Conservation (phyloP, 768 basidiomycete species). For the Russula sp. region DNA sequence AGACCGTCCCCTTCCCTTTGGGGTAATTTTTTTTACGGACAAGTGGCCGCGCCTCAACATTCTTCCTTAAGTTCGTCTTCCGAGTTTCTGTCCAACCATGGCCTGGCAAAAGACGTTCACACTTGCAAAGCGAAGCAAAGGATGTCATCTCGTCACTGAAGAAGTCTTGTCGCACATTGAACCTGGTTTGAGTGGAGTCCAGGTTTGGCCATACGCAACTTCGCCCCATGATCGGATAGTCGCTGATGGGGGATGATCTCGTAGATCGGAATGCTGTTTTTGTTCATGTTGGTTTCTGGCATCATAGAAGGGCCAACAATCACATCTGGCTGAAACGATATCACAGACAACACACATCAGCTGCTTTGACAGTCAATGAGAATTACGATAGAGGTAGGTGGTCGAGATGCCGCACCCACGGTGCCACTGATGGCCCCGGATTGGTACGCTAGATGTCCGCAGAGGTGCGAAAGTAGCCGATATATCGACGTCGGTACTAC, state of each 20-base stretch:
- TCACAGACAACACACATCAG: slow-evolving; percentile 68
- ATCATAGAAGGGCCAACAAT: neutral
- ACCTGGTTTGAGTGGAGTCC: slow-evolving; percentile 59
- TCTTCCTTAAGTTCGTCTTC: too few species aligned
- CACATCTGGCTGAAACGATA: neutral
- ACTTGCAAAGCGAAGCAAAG: slow-evolving; percentile 46
- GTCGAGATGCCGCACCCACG: neutral
- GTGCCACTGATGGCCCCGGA: neutral
- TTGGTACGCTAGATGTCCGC: slow-evolving; percentile 35
- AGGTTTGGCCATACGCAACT: slow-evolving; percentile 37
- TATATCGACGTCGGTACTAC: slow-evolving; percentile 24
- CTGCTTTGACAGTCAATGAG: slow-evolving; percentile 80
- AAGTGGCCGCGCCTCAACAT: neutral
- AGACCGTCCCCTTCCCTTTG: neutral
- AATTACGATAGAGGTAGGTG: slow-evolving; percentile 71
- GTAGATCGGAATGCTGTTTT: slow-evolving; percentile 80
- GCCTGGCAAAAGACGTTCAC: slow-evolving; percentile 87
- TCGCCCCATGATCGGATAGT: neutral
- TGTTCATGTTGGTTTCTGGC: slow-evolving; percentile 64
- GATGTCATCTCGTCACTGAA: slow-evolving; percentile 81
- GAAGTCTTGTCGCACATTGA: slow-evolving; percentile 63
- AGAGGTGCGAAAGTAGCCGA: slow-evolving; percentile 31
- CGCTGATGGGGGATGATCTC: neutral
- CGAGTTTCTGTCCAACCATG: slow-evolving; percentile 41
- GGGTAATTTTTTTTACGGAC: neutral